Conservation (phyloP, 129 eudicot species). For the Saussurea involucrata region DNA sequence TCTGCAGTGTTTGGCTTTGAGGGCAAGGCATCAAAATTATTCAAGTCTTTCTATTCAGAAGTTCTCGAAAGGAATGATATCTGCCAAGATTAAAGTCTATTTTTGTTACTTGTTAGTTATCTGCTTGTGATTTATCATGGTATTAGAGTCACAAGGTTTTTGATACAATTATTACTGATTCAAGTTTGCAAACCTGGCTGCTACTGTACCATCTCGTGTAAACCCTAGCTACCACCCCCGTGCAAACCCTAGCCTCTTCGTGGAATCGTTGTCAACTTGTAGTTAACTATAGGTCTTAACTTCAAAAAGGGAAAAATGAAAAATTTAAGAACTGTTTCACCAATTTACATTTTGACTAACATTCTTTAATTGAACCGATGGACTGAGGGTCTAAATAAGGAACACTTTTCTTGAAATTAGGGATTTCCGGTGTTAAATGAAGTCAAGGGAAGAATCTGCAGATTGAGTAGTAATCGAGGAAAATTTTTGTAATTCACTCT, state of each 20-base stretch:
- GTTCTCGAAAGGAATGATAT: background rate
- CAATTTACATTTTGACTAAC: background rate
- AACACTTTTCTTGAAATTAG: background rate
- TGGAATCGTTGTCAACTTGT: background rate
- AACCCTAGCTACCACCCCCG: background rate
- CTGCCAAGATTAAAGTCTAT: background rate
- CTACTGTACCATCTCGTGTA: background rate
- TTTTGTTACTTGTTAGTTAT: background rate
- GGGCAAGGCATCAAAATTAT: background rate
- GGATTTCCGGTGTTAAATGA: background rate
- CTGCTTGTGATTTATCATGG: background rate
- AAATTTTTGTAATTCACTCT: background rate
- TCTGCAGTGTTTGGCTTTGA: background rate
- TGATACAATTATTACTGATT: background rate
- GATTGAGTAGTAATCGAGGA: background rate
- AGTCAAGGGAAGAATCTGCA: background rate
- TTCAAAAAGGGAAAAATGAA: background rate
- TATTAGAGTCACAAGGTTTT: background rate
- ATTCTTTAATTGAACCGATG: background rate
- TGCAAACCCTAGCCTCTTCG: background rate
- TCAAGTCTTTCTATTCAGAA: background rate
- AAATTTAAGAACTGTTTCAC: background rate
- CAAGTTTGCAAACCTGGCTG: background rate
- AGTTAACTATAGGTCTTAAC: background rate
- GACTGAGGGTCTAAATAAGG: background rate